These are phyloP conservation scores for Colletotrichum gloeosporioides DNA, from an alignment of 2,329 filamentous ascomycete species.

Conservation along the genomic window DNA sequence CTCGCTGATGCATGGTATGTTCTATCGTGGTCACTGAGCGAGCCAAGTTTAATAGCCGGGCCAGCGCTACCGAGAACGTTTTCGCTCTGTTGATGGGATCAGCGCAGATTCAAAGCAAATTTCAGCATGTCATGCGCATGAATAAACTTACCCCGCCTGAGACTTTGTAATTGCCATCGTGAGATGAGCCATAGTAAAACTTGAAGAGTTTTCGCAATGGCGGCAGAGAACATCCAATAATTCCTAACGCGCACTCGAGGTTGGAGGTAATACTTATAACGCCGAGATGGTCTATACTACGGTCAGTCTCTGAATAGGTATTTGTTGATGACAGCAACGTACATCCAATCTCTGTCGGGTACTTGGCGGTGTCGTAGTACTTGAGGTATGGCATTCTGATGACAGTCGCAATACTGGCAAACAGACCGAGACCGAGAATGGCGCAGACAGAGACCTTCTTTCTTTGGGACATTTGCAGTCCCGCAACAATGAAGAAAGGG, in stretches of 20 bases:
- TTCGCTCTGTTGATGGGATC: background rate
- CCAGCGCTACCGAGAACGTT: slow-evolving; percentile 1
- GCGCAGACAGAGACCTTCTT: slow-evolving; percentile 23
- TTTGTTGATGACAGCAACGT: background rate
- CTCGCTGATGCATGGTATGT: background rate
- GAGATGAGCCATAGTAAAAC: background rate
- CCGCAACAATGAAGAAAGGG: slow-evolving; percentile 32
- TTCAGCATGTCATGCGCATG: rapidly evolving
- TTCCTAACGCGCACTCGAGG: background rate
- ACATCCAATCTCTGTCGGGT: background rate
- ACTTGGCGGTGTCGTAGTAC: background rate
- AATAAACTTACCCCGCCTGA: background rate
- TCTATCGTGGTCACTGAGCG: background rate
- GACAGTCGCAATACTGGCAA: background rate
- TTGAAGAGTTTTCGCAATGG: background rate
- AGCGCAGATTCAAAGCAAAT: rapidly evolving
- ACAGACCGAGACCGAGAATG: background rate
- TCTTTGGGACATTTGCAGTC: slow-evolving; percentile 28
- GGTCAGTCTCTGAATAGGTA: background rate
- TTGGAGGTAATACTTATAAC: background rate
- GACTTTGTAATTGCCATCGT: background rate
- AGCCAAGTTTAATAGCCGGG: slow-evolving; percentile 8
- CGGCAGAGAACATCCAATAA: background rate
- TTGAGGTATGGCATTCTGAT: background rate
- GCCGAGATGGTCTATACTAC: background rate